Percentiles rank a stretch among this genome's conserved stretches.
These are phyloP conservation scores for Coccomyxa sp. DNA, from an alignment of 139 green algal genomes.

Conservation along the genomic window DNA sequence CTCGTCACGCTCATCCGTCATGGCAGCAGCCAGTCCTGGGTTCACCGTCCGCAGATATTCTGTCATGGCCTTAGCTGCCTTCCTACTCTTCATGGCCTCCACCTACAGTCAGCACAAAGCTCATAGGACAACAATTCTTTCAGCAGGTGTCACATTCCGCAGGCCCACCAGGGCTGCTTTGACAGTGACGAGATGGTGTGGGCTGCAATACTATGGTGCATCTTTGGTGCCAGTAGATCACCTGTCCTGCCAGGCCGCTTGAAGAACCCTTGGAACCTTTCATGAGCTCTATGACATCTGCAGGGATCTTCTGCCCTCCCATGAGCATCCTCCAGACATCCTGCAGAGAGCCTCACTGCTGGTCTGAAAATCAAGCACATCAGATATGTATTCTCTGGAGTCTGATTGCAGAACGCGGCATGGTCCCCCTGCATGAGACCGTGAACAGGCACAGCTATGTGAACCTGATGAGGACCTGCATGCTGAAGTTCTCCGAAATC, in stretches of 20 bases:
- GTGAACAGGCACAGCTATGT: constrained; percentile 1
- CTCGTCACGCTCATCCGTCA: constrained; percentile 52
- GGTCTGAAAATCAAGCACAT: too few relatives aligned
- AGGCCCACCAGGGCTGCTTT: too few relatives aligned
- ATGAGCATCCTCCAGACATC: background rate
- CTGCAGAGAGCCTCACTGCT: background rate
- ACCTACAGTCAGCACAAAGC: constrained; percentile 14
- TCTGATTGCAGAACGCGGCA: too few relatives aligned
- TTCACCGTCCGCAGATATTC: constrained; percentile 27
- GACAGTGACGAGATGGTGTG: too few relatives aligned
- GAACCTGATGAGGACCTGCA: background rate
- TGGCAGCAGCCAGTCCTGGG: constrained; percentile 33
- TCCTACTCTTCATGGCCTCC: constrained; percentile 38
- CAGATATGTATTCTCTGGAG: too few relatives aligned
- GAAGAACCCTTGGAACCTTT: background rate
- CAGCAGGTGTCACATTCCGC: too few relatives aligned
- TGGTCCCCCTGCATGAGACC: too few relatives aligned
- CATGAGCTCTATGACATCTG: background rate
- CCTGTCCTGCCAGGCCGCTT: background rate
- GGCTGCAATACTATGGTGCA: too few relatives aligned
- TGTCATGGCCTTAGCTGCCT: constrained; percentile 22
- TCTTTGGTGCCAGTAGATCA: too few relatives aligned
- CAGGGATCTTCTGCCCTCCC: background rate
- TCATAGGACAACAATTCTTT: background rate
- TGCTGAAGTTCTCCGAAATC: background rate